Evolutionary conservation across 176 grass and related monocot genomes (phyloP).

Genomic region (Chloris gayana): DNA sequence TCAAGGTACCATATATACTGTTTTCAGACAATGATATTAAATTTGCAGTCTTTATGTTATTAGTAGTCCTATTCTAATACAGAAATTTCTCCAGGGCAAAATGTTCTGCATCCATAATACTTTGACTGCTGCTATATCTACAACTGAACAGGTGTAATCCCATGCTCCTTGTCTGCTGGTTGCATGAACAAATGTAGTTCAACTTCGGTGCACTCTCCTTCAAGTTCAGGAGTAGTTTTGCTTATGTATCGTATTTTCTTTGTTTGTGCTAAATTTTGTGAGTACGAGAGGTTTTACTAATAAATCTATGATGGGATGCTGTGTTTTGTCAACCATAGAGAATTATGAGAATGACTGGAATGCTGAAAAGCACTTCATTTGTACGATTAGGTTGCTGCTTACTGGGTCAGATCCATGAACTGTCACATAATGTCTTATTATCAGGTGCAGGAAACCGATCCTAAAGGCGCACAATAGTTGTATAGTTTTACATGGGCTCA

Average conservation of each 20-base stretch:
- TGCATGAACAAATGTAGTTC: conserved; percentile 21
- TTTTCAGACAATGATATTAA: not conserved
- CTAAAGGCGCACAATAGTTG: not conserved
- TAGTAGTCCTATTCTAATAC: conserved; percentile 26
- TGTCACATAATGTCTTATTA: not conserved
- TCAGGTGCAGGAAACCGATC: conserved; percentile 3
- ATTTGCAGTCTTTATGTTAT: conserved; percentile 8
- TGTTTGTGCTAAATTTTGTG: not conserved
- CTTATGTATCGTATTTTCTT: conserved; percentile 10
- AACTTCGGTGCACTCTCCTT: not conserved
- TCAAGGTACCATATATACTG: conserved; percentile 57
- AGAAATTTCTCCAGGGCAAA: conserved; percentile 59
- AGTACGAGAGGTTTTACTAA: not conserved
- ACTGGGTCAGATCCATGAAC: not conserved
- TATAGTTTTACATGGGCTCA: conserved; percentile 2
- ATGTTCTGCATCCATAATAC: conserved; percentile 56
- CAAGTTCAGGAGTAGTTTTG: conserved; percentile 26
- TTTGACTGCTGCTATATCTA: conserved; percentile 15
- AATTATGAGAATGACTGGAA: not conserved
- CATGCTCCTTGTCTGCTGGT: not conserved
- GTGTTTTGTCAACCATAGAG: not conserved
- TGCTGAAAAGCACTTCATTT: not conserved
- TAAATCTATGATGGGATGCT: not conserved
- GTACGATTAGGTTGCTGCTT: no score
- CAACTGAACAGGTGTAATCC: conserved; percentile 10